A percentile compares a stretch with the other conserved stretches of the same genome.
Evolutionary conservation across 768 basidiomycete genomes (phyloP).

Genomic region (Suillus americanus): DNA sequence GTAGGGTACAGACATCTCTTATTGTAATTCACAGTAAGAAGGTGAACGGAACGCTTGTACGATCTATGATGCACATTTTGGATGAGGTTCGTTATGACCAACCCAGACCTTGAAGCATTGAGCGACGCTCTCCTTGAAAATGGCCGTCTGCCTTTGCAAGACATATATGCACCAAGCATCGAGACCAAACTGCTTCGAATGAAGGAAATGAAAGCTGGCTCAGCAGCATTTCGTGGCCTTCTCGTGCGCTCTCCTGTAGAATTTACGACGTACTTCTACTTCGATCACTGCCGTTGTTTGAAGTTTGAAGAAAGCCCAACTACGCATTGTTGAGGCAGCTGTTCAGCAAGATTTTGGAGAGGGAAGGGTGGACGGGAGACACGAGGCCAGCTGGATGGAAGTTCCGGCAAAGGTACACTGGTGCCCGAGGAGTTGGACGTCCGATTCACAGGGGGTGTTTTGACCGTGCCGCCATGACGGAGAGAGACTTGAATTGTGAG

Average conservation of each 20-base stretch:
- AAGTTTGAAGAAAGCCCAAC: constrained; percentile 18
- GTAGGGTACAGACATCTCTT: too few species aligned
- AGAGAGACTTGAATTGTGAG: too few species aligned
- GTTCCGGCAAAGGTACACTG: too few species aligned
- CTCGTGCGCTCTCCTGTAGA: not conserved
- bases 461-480: not conserved
- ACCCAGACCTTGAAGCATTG: too few species aligned
- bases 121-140: too few species aligned
- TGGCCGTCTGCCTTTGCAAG: not conserved
- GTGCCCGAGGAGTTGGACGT: not conserved
- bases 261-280: not conserved
- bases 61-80: too few species aligned
- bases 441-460: not conserved
- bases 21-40: too few species aligned
- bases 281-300: not conserved
- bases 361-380: too few species aligned
- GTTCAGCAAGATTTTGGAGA: not conserved
- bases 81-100: too few species aligned
- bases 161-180: not conserved
- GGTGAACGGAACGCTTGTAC: too few species aligned
- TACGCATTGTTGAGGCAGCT: too few species aligned
- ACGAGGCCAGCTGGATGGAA: not conserved
- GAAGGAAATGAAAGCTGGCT: not conserved
- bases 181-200: not conserved
- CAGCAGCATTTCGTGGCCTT: not conserved